A percentile compares a stretch with the other conserved stretches of the same genome.
phyloP scores from a whole-genome alignment of 768 basidiomycete species.

The Kwoniella sp. region DNA sequence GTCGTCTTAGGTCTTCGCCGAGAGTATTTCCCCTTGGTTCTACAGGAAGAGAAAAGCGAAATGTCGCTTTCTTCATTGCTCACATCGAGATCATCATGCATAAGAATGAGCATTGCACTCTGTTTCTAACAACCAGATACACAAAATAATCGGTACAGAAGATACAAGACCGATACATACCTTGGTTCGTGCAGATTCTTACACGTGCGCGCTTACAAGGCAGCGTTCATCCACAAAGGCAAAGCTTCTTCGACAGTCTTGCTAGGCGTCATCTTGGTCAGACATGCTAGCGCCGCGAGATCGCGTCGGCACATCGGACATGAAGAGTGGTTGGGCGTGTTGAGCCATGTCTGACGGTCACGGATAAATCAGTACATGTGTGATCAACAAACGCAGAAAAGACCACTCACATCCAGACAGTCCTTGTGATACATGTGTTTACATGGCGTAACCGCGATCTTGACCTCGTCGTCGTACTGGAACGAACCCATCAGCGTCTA shows the following conservation, averaged over 20 bases:
- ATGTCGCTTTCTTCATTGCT: too few species aligned
- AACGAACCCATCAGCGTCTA: slow-evolving; percentile 3
- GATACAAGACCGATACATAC: too few species aligned
- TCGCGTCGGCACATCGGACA: slow-evolving; percentile 52
- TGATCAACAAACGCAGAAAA: not conserved
- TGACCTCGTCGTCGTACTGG: slow-evolving; percentile 34
- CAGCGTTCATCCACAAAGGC: slow-evolving; percentile 39
- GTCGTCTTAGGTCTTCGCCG: too few species aligned
- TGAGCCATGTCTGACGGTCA: slow-evolving; percentile 41
- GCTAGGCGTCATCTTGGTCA: slow-evolving; percentile 29
- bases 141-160: not conserved
- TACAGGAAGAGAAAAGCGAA: too few species aligned
- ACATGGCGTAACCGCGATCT: slow-evolving; percentile 43
- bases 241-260: slow-evolving; percentile 32
- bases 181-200: too few species aligned
- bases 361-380: not conserved
- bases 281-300: slow-evolving; percentile 36
- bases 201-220: not conserved
- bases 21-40: too few species aligned
- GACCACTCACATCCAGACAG: slow-evolving; percentile 42
- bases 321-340: slow-evolving; percentile 36
- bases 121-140: not conserved
- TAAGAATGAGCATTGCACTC: not conserved
- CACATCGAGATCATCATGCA: too few species aligned
- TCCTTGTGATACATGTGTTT: slow-evolving; percentile 49